A percentile compares a stretch with the other conserved stretches of the same genome.
Conservation (phyloP, 345 rosid genomes). For the Boechera retrofracta region DNA sequence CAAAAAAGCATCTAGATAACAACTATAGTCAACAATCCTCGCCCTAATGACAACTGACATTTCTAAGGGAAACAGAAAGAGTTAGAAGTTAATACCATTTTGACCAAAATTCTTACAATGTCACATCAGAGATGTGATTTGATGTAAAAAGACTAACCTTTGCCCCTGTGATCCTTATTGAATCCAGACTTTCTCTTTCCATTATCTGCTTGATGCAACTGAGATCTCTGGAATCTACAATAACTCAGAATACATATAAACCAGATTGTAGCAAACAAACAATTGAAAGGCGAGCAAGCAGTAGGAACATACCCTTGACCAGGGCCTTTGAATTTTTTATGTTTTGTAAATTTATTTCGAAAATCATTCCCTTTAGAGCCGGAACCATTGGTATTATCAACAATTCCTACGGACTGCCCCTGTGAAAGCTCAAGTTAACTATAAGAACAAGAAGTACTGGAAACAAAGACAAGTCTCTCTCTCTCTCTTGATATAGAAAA, state of each 20-base stretch:
- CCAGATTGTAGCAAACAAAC: slow-evolving; percentile 13
- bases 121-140: neutral
- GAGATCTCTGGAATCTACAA: slow-evolving; percentile 63
- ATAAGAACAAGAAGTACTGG: slow-evolving; percentile 1
- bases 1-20: neutral
- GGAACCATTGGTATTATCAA: slow-evolving; percentile 33
- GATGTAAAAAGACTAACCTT: slow-evolving; percentile 54
- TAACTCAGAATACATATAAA: slow-evolving; percentile 36
- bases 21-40: neutral
- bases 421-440: slow-evolving; percentile 40
- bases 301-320: slow-evolving; percentile 52
- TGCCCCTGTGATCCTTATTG: slow-evolving; percentile 50
- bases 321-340: slow-evolving; percentile 47
- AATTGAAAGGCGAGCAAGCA: neutral
- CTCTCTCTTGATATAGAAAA: neutral
- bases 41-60: neutral
- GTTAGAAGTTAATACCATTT: neutral
- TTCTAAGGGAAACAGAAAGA: neutral
- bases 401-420: slow-evolving; percentile 49
- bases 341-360: slow-evolving; percentile 48
- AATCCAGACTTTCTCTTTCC: slow-evolving; percentile 57
- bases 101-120: neutral
- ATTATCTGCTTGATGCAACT: slow-evolving; percentile 49
- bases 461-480: neutral
- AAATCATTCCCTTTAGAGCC: slow-evolving; percentile 48